Conservation (phyloP, 371 early-diverging fungal species). For the Cokeromyces recurvatus region DNA sequence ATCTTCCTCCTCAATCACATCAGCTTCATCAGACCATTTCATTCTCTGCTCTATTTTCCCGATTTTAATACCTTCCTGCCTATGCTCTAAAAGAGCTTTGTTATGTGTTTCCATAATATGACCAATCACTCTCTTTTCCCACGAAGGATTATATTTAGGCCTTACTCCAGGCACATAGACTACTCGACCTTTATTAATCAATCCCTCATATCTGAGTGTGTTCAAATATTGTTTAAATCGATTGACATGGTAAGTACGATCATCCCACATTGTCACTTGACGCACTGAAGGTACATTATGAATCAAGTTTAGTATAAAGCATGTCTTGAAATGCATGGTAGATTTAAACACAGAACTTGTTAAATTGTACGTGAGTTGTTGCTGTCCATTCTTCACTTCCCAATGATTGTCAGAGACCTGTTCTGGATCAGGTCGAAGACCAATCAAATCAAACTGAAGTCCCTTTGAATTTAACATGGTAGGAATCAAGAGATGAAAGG, state of each 20-base stretch:
- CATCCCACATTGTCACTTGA: constrained; percentile 57
- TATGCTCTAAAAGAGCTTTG: constrained; percentile 18
- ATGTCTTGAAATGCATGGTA: constrained; percentile 57
- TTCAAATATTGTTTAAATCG: constrained; percentile 41
- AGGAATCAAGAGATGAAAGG: constrained; percentile 39
- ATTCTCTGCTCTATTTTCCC: constrained; percentile 8
- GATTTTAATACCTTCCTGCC: background rate
- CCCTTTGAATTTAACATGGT: constrained; percentile 32
- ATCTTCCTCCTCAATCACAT: constrained; percentile 3
- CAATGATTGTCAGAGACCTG: constrained; percentile 11
- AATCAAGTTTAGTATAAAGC: constrained; percentile 47
- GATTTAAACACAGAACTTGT: constrained; percentile 27
- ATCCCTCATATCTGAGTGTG: constrained; percentile 4
- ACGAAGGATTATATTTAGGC: constrained; percentile 41
- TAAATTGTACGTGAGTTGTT: constrained; percentile 8
- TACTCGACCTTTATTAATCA: constrained; percentile 27
- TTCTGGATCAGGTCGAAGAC: constrained; percentile 46
- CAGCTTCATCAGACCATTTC: background rate
- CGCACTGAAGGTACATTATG: constrained; percentile 35
- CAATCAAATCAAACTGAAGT: constrained; percentile 50
- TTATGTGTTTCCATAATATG: constrained; percentile 44
- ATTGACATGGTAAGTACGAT: constrained; percentile 46
- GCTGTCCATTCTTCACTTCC: background rate
- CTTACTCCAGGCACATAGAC: constrained; percentile 36
- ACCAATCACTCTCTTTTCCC: constrained; percentile 41